A percentile compares a stretch with the other conserved stretches of the same genome.
Evolutionary conservation across 1,284 basidiomycete species (phyloP).

Genomic region (Marasmius oreades): DNA sequence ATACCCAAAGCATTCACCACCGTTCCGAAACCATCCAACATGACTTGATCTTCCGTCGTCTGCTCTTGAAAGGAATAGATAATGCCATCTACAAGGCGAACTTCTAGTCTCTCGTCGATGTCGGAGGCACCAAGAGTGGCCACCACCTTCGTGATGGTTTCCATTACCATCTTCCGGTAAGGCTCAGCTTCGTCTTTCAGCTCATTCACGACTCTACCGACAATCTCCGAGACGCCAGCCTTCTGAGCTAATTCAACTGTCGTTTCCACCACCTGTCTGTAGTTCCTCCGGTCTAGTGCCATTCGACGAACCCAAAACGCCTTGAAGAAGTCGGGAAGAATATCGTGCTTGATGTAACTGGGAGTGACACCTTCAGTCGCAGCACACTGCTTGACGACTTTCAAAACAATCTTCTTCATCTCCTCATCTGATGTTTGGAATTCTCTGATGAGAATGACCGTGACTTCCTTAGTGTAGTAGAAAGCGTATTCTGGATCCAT

Average conservation of each 20-base stretch:
- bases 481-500: constrained; percentile 99
- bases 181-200: constrained; percentile 97
- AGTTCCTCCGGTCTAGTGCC: constrained; percentile 96
- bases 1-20: constrained; percentile 96
- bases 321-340: constrained; percentile 99
- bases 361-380: constrained; percentile 96
- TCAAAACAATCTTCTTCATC: constrained; percentile 99
- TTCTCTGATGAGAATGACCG: constrained; percentile 97
- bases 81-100: constrained; percentile 94
- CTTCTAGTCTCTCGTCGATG: constrained; percentile 93
- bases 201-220: constrained; percentile 93
- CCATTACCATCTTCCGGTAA: constrained; percentile 99
- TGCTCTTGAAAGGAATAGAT: constrained; percentile 99
- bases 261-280: constrained; percentile 96
- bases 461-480: constrained; percentile 97
- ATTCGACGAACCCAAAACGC: constrained; percentile 97
- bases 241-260: constrained; percentile 98
- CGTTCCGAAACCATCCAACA: constrained; percentile 98
- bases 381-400: constrained; percentile 98
- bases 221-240: constrained; percentile 93
- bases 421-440: constrained; percentile 99
- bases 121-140: constrained; percentile 92
- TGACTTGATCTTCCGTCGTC: constrained; percentile 97
- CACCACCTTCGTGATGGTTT: constrained; percentile 97
- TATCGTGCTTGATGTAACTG: constrained; percentile 93